Percentiles rank a stretch among this genome's conserved stretches.
Conservation (phyloP, 192 early-diverging fungal species). For the Chytriomyces confervae region DNA sequence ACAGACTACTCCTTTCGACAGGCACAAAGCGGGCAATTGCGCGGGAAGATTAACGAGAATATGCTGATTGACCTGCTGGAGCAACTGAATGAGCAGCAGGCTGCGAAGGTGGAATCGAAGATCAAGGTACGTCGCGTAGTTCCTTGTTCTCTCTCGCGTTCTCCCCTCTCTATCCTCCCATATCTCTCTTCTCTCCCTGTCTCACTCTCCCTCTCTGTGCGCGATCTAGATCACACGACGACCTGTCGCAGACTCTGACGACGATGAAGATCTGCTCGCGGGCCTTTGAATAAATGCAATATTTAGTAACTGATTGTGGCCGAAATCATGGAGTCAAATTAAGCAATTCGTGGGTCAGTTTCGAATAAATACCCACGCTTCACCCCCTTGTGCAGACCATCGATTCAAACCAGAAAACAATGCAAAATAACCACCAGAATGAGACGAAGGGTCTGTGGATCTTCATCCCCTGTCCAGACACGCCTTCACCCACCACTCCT, state of each 20-base stretch:
- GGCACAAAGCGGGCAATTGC: conserved; percentile 80
- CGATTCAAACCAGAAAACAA: not conserved
- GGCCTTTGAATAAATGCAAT: conserved; percentile 18
- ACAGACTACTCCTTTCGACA: not conserved
- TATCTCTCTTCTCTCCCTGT: not conserved
- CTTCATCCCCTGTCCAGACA: conserved; percentile 12
- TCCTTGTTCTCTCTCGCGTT: not conserved
- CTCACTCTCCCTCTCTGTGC: not conserved
- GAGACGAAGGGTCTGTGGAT: conserved; percentile 13
- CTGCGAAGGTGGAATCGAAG: conserved; percentile 63
- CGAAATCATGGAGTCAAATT: not conserved
- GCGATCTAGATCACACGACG: conserved; percentile 39
- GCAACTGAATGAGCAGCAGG: conserved; percentile 76
- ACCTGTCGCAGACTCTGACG: conserved; percentile 42
- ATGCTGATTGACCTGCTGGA: conserved; percentile 86
- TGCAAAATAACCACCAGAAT: not conserved
- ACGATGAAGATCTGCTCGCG: conserved; percentile 49
- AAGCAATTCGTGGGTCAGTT: not conserved
- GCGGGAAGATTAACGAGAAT: conserved; percentile 79
- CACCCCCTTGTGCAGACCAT: not conserved
- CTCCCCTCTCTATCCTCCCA: not conserved
- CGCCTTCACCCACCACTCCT: not conserved
- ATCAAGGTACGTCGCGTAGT: conserved; percentile 68
- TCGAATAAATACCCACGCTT: not conserved
- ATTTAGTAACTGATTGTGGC: not conserved